Evolutionary conservation across 2,329 filamentous ascomycete species (phyloP).

Genomic region (Ceratocystis eucalypticola): DNA sequence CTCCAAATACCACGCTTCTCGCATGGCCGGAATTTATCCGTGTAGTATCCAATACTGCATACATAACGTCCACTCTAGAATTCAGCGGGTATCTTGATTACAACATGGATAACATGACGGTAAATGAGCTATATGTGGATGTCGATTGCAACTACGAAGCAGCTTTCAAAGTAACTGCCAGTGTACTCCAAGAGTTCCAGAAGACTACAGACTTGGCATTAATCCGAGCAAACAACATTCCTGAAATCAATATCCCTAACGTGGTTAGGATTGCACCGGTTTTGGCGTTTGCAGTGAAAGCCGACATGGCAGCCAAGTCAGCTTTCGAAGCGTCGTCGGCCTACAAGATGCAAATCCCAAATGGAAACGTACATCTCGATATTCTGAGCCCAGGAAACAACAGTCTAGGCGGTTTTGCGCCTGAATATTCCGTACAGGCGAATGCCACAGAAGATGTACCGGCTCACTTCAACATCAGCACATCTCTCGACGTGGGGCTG

Average conservation of each 20-base stretch:
- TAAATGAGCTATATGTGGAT: constrained; percentile 13
- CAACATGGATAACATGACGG: constrained; percentile 5
- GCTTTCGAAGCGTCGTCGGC: constrained; percentile 6
- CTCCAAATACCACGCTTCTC: constrained; percentile 12
- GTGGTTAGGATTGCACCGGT: constrained; percentile 9
- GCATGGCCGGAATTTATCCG: constrained; percentile 8
- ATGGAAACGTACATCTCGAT: constrained; percentile 13
- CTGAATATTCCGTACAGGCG: not conserved
- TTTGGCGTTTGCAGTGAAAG: constrained; percentile 11
- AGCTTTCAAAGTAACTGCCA: not conserved
- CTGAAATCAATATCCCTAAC: constrained; percentile 12
- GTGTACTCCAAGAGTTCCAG: constrained; percentile 3
- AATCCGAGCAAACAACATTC: not conserved
- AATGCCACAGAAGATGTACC: constrained; percentile 12
- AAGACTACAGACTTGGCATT: constrained; percentile 4
- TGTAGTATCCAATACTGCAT: constrained; percentile 13
- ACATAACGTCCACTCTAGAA: constrained; percentile 7
- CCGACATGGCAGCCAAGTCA: constrained; percentile 6
- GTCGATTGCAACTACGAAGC: constrained; percentile 10
- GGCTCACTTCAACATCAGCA: constrained; percentile 15
- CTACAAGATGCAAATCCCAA: constrained; percentile 1
- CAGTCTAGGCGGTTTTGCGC: constrained; percentile 4
- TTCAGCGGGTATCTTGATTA: constrained; percentile 16
- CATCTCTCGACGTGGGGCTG: constrained; percentile 6
- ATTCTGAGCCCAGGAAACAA: constrained; percentile 2